A percentile compares a stretch with the other conserved stretches of the same genome.
phyloP scores from a whole-genome alignment of 2,329 filamentous ascomycete species.

The Penicillium griseofulvum region DNA sequence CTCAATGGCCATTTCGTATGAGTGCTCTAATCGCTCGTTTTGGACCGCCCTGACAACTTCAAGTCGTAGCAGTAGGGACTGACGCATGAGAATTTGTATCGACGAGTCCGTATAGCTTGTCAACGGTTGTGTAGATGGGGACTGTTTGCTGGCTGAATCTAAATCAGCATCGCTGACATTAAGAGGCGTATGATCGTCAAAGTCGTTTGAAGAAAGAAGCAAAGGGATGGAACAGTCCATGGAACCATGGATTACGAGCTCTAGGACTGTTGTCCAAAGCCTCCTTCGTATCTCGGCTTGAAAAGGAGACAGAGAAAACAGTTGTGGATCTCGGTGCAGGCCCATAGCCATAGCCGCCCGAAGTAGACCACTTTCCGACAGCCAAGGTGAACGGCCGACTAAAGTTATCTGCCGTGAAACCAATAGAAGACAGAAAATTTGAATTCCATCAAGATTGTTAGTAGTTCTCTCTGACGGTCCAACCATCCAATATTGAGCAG shows the following conservation, averaged over 20 bases:
- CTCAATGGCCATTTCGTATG: neutral
- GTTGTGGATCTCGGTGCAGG: constrained; percentile 28
- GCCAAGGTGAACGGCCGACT: constrained; percentile 21
- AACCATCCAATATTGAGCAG: neutral
- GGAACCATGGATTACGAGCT: constrained; percentile 15
- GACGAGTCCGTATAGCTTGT: constrained; percentile 20
- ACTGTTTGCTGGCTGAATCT: constrained; percentile 15
- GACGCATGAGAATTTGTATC: constrained; percentile 18
- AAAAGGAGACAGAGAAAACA: constrained; percentile 20
- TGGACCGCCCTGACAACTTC: neutral
- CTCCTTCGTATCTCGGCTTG: constrained; percentile 15
- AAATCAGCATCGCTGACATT: constrained; percentile 30
- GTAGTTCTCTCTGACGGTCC: neutral
- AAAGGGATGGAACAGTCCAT: constrained; percentile 13
- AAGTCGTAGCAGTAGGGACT: neutral
- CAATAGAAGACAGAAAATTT: constrained; percentile 31
- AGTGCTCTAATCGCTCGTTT: constrained; percentile 1
- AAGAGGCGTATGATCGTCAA: constrained; percentile 14
- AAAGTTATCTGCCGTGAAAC: constrained; percentile 30
- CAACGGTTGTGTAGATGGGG: constrained; percentile 11
- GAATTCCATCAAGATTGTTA: neutral
- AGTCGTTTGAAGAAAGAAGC: constrained; percentile 1
- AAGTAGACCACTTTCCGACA: constrained; percentile 25
- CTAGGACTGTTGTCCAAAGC: constrained; percentile 20
- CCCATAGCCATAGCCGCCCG: constrained; percentile 29